Conservation (phyloP, 2,329 filamentous ascomycete species). For the Phymatotrichopsis omnivora region DNA sequence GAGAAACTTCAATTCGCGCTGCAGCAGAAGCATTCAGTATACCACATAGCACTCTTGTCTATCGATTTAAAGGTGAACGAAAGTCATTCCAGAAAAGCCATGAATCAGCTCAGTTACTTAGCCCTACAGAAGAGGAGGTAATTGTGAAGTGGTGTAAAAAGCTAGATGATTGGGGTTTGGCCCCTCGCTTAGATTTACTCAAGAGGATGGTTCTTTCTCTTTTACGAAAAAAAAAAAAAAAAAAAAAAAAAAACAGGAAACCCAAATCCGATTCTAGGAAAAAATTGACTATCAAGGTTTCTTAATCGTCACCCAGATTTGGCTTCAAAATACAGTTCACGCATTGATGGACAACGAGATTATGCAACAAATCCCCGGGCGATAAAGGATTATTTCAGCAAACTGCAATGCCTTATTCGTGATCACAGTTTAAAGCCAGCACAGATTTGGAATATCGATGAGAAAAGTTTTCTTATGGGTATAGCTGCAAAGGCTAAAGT, state of each 20-base stretch:
- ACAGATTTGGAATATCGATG: slow-evolving; percentile 8
- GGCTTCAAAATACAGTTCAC: background rate
- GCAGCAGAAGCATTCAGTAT: too few species aligned
- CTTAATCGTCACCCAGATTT: background rate
- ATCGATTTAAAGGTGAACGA: too few species aligned
- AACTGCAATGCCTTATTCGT: background rate
- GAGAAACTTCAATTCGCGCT: too few species aligned
- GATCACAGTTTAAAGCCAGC: background rate
- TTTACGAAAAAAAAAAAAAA: too few species aligned
- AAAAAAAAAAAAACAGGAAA: background rate
- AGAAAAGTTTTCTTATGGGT: slow-evolving; percentile 6
- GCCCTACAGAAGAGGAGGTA: background rate
- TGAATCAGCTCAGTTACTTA: too few species aligned
- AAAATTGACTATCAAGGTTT: slow-evolving; percentile 5
- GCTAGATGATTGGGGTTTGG: background rate
- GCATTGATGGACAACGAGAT: background rate
- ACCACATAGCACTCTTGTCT: too few species aligned
- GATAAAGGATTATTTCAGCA: background rate
- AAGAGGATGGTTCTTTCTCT: background rate
- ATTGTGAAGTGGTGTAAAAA: background rate
- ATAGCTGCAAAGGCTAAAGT: background rate
- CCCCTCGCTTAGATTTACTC: background rate
- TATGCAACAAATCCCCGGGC: background rate
- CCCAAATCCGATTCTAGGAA: background rate
- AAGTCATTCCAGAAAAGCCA: too few species aligned